Evolutionary conservation across 768 basidiomycete species (phyloP), one percentile per base, ranked within the genome.

Genomic region (Ramaria sp.): DNA sequence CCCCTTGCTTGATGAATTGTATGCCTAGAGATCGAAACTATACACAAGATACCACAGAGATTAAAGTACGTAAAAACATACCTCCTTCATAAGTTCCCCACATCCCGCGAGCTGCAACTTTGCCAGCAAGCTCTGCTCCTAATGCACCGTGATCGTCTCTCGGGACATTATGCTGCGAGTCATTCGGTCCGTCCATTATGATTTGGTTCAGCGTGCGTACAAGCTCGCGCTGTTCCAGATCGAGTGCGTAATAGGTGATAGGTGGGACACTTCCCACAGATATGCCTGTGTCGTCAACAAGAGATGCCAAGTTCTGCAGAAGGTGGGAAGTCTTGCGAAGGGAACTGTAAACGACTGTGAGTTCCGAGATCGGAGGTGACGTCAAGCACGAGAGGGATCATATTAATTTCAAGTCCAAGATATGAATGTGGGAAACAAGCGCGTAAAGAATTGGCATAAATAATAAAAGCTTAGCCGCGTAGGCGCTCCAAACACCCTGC

Each of bases 1-100:
- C 84, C 10, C 86, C 85, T 46, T 81, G 74, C 42, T 79, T 71
- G 54, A 94, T 76, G 65, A 86, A 92, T 59, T 83, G 83, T 42
- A 98, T 73, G 11, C 55, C 55, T 57, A 31, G 4, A 34, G 22
- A 49, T 27, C 12, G 2, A 15, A 38, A 57, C 4, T 7, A 45
- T 43, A 20, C 24, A 30, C 31, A 15, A 49, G 49, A 47, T 7
- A 10, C 34, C 13, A 37, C 9, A 10, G 2, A 13, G 9, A 4
- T 1, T 19, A 19, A 39, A 38, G n/a, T 10, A 13, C n/a, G 48
- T 20, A 19, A 57, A 43, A 10, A 37, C 57, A 30, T 22, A 1
- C 94, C 93, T 31, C 86, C 86, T 51, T 95, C 84, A 68, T 91
- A 98, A 3, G 91, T 95, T 22, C 91, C 95, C 68, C 89, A 89